These are phyloP conservation scores for Posidonia oceanica DNA, from an alignment of 116 monocot species.

Conservation along the genomic window DNA sequence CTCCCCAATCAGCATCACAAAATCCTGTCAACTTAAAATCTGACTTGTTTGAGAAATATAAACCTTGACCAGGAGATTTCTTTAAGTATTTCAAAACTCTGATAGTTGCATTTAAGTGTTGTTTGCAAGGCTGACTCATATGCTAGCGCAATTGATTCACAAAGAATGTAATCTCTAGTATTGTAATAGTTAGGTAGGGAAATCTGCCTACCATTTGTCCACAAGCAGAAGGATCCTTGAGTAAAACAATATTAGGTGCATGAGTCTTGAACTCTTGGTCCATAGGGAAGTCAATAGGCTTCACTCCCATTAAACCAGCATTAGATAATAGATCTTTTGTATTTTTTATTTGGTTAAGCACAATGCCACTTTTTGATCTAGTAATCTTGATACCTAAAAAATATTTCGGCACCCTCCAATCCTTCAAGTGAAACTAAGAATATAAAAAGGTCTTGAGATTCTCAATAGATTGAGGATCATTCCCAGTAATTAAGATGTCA, in stretches of 20 bases:
- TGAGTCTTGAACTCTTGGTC: not conserved
- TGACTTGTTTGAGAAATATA: too few relatives aligned
- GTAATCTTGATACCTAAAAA: slow-evolving; percentile 6
- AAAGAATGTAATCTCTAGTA: too few relatives aligned
- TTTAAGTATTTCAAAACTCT: too few relatives aligned
- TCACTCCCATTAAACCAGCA: not conserved
- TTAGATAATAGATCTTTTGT: not conserved
- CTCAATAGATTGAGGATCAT: not conserved
- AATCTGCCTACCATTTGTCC: not conserved
- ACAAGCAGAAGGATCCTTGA: not conserved
- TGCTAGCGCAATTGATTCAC: too few relatives aligned
- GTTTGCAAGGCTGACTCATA: too few relatives aligned
- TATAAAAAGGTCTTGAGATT: not conserved
- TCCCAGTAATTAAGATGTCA: slow-evolving; percentile 6
- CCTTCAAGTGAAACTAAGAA: not conserved
- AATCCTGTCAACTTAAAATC: too few relatives aligned
- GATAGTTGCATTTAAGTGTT: too few relatives aligned
- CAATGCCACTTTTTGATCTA: not conserved
- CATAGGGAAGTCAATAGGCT: not conserved
- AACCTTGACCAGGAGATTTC: too few relatives aligned
- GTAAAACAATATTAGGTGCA: not conserved
- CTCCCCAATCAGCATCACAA: too few relatives aligned
- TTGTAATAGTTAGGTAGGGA: not conserved
- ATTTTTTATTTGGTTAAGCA: slow-evolving; percentile 1
- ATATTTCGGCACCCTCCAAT: not conserved